Evolutionary conservation across 768 basidiomycete species (phyloP).

Genomic region (Lactarius hengduanensis): DNA sequence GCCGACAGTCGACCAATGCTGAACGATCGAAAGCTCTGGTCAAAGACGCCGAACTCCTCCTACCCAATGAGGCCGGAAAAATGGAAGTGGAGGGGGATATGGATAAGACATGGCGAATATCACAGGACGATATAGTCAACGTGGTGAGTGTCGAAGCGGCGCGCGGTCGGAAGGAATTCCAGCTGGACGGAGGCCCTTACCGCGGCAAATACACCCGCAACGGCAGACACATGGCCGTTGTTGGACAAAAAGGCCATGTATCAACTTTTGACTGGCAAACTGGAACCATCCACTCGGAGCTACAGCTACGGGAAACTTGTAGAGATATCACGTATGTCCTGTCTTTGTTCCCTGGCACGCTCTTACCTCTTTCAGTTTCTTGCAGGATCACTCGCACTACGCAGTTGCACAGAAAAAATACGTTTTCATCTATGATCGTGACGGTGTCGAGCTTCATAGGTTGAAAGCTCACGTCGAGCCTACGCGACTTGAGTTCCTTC

Average conservation of each 20-base stretch:
- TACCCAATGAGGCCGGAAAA: slow-evolving; percentile 64
- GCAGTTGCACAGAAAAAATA: slow-evolving; percentile 97
- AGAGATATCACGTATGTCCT: slow-evolving; percentile 81
- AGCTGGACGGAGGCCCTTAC: slow-evolving; percentile 84
- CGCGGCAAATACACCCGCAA: slow-evolving; percentile 84
- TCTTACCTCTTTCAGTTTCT: slow-evolving; percentile 51
- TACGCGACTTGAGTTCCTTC: slow-evolving; percentile 86
- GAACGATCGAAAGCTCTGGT: slow-evolving; percentile 60
- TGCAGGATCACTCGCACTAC: slow-evolving; percentile 91
- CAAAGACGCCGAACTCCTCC: slow-evolving; percentile 71
- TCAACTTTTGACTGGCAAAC: slow-evolving; percentile 94
- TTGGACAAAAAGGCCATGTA: slow-evolving; percentile 78
- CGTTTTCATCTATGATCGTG: slow-evolving; percentile 92
- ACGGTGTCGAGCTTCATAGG: slow-evolving; percentile 90
- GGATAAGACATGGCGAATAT: slow-evolving; percentile 87
- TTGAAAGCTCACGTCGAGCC: slow-evolving; percentile 85
- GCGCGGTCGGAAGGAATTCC: slow-evolving; percentile 72
- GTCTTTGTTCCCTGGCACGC: not conserved
- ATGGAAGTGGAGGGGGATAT: slow-evolving; percentile 76
- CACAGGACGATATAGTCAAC: slow-evolving; percentile 72
- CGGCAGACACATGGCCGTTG: slow-evolving; percentile 87
- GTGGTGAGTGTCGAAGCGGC: slow-evolving; percentile 73
- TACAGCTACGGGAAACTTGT: slow-evolving; percentile 88
- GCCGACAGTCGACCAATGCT: slow-evolving; percentile 58
- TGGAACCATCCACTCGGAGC: slow-evolving; percentile 79